A percentile compares a stretch with the other conserved stretches of the same genome.
These are phyloP conservation scores for Fusarium paranaense DNA, from an alignment of 2,329 filamentous ascomycete species.

Conservation along the genomic window DNA sequence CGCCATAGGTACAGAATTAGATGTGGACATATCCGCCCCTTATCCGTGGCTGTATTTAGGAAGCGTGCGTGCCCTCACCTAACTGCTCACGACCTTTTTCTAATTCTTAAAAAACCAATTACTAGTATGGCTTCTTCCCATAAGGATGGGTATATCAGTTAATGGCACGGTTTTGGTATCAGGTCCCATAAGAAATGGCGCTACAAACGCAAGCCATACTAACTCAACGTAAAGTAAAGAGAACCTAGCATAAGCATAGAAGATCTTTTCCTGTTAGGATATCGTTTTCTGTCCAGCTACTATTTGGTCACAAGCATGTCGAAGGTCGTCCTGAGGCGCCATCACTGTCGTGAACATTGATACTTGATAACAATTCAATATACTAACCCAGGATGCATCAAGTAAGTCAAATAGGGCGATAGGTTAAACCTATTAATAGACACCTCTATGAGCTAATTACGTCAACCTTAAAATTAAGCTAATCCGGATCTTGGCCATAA, in stretches of 20 bases:
- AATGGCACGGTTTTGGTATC: neutral
- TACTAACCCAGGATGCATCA: too few relatives aligned
- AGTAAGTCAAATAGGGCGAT: neutral
- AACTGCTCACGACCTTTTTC: too few relatives aligned
- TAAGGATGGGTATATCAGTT: neutral
- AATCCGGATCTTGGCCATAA: neutral
- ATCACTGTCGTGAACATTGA: too few relatives aligned
- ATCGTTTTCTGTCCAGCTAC: too few relatives aligned
- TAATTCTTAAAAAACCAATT: neutral
- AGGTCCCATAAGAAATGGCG: neutral
- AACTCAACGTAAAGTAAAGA: neutral
- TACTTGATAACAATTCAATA: too few relatives aligned
- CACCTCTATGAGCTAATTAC: neutral
- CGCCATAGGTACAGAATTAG: neutral
- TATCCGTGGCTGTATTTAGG: neutral
- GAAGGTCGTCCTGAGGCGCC: too few relatives aligned
- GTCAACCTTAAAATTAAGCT: neutral
- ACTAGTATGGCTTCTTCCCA: neutral
- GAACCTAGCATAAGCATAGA: too few relatives aligned
- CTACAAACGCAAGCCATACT: neutral
- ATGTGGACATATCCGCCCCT: neutral
- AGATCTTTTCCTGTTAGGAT: too few relatives aligned
- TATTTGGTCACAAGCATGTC: too few relatives aligned
- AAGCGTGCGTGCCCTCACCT: too few relatives aligned
- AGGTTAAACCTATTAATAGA: neutral